phyloP scores from a whole-genome alignment of 1,139 yeast species.

The Nakaseomyces sp. region DNA sequence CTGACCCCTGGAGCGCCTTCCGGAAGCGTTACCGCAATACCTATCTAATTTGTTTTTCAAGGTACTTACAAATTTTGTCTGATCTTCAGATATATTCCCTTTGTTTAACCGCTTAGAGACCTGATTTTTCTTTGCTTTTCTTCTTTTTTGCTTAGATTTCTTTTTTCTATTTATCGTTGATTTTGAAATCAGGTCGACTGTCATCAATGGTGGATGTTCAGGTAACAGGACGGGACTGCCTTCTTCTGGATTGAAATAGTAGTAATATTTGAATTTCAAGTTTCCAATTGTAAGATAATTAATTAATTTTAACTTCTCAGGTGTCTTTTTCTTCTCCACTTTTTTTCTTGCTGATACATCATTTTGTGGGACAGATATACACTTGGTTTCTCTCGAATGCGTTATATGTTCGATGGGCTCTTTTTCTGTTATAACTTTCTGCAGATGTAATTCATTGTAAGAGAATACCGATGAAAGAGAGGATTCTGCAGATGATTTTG shows the following conservation, averaged over 20 bases:
- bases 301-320: not conserved
- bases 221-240: not conserved
- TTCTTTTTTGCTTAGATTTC: not conserved
- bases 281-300: conserved; percentile 1
- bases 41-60: conserved; percentile 19
- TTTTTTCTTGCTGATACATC: not conserved
- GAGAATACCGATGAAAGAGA: conserved; percentile 2
- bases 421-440: not conserved
- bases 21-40: conserved; percentile 17
- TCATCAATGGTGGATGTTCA: conserved; percentile 2
- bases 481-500: not conserved
- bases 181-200: not conserved
- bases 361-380: not conserved
- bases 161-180: not conserved
- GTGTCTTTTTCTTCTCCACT: not conserved
- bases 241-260: conserved; percentile 3
- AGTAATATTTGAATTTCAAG: not conserved
- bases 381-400: too few relatives aligned
- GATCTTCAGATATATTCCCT: not conserved
- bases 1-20: conserved; percentile 20
- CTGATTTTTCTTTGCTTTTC: not conserved
- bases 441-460: not conserved
- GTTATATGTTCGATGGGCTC: not conserved
- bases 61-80: conserved; percentile 14
- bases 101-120: not conserved